phyloP scores from a whole-genome alignment of 2,329 filamentous ascomycete species.

The Colletotrichum truncatum region DNA sequence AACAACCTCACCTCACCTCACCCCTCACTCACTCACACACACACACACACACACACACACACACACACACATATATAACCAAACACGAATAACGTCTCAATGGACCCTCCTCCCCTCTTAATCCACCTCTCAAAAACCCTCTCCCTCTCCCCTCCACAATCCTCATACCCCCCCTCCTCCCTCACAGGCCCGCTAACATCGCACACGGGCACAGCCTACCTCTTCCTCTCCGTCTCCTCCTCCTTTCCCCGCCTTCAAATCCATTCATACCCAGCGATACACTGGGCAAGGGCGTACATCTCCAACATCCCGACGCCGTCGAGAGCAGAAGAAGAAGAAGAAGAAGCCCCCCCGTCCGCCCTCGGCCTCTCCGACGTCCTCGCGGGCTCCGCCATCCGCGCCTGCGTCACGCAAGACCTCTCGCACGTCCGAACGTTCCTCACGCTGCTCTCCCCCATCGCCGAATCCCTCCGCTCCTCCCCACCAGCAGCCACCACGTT shows the following conservation, averaged over 20 bases:
- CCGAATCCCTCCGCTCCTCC: slow-evolving; percentile 38
- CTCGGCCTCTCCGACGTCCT: slow-evolving; percentile 60
- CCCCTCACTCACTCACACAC: neutral
- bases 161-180: slow-evolving; percentile 41
- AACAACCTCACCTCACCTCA: neutral
- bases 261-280: slow-evolving; percentile 47
- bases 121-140: slow-evolving; percentile 39
- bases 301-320: slow-evolving; percentile 37
- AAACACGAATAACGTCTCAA: too few species aligned
- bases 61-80: too few species aligned
- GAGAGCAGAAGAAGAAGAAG: slow-evolving; percentile 35
- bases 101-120: neutral
- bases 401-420: slow-evolving; percentile 50
- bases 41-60: too few species aligned
- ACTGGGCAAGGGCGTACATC: slow-evolving; percentile 60
- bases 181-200: slow-evolving; percentile 61
- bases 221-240: slow-evolving; percentile 60
- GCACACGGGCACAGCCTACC: slow-evolving; percentile 64
- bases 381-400: slow-evolving; percentile 54
- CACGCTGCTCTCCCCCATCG: slow-evolving; percentile 45
- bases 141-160: slow-evolving; percentile 44
- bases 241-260: slow-evolving; percentile 54
- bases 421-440: slow-evolving; percentile 50
- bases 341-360: too few species aligned
- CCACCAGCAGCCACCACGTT: slow-evolving; percentile 44